phyloP scores from a whole-genome alignment of 2,329 filamentous ascomycete genomes.

The Monosporascus sp. region DNA sequence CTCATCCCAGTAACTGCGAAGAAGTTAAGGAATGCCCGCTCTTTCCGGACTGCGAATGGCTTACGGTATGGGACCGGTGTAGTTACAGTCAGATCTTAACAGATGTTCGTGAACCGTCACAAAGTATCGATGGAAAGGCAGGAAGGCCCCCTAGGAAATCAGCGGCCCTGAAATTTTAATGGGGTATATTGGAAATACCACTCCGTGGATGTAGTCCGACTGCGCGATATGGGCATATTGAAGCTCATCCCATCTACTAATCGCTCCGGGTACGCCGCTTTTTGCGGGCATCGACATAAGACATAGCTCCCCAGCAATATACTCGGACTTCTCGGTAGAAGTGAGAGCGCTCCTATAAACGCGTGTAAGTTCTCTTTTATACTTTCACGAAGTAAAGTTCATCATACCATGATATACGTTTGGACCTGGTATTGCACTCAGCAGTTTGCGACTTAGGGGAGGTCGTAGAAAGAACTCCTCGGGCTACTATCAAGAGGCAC shows the following conservation, averaged over 20 bases:
- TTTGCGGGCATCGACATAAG: constrained; percentile 22
- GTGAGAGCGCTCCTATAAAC: constrained; percentile 12
- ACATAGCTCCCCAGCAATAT: constrained; percentile 28
- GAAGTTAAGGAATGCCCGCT: background rate
- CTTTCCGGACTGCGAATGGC: background rate
- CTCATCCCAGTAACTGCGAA: constrained; percentile 32
- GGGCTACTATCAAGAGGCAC: background rate
- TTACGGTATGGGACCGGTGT: constrained; percentile 18
- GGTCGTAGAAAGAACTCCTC: background rate
- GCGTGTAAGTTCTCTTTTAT: background rate
- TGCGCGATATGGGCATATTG: constrained; percentile 26
- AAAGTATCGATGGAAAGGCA: constrained; percentile 32
- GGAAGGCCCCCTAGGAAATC: constrained; percentile 22
- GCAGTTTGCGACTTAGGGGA: background rate
- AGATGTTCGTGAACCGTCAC: constrained; percentile 27
- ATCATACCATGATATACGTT: constrained; percentile 15
- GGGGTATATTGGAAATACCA: constrained; percentile 7
- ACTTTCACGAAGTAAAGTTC: background rate
- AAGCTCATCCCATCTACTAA: constrained; percentile 29
- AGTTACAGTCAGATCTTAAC: constrained; percentile 26
- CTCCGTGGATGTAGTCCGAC: constrained; percentile 23
- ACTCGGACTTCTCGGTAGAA: constrained; percentile 20
- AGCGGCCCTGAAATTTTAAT: background rate
- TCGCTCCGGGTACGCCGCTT: constrained; percentile 19
- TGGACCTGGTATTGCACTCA: background rate